Evolutionary conservation across 2,329 filamentous ascomycete species (phyloP).

Genomic region (Corynespora cassiicola): DNA sequence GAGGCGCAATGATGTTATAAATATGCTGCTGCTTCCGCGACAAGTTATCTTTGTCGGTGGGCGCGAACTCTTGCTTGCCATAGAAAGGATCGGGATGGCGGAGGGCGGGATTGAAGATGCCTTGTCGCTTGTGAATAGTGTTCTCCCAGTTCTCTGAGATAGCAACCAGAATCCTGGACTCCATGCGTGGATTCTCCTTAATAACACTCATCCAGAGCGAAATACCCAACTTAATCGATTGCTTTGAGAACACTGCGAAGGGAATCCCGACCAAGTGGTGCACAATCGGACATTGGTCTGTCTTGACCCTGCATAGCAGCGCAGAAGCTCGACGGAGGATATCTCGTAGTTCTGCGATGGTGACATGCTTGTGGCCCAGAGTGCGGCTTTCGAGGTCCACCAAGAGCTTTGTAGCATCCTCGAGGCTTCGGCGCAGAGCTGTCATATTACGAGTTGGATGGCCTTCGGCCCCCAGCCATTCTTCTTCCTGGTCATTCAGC

Average conservation of each 20-base stretch:
- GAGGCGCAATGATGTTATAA: slow-evolving; percentile 84
- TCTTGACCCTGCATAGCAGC: slow-evolving; percentile 78
- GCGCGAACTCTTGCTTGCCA: slow-evolving; percentile 88
- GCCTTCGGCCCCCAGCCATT: slow-evolving; percentile 63
- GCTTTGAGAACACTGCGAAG: slow-evolving; percentile 90
- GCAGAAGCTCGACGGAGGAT: slow-evolving; percentile 85
- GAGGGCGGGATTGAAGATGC: slow-evolving; percentile 79
- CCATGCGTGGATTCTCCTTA: slow-evolving; percentile 90
- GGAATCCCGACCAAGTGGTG: slow-evolving; percentile 92
- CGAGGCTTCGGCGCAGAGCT: slow-evolving; percentile 51
- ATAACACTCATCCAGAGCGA: slow-evolving; percentile 97
- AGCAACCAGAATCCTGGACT: slow-evolving; percentile 83
- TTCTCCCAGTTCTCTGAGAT: slow-evolving; percentile 91
- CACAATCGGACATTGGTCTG: slow-evolving; percentile 78
- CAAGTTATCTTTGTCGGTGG: slow-evolving; percentile 79
- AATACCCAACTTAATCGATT: slow-evolving; percentile 93
- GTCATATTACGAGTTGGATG: slow-evolving; percentile 18
- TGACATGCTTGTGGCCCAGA: slow-evolving; percentile 70
- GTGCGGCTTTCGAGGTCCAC: slow-evolving; percentile 76
- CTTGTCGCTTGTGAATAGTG: slow-evolving; percentile 77
- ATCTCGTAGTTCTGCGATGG: slow-evolving; percentile 78
- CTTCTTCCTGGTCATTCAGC: slow-evolving; percentile 69
- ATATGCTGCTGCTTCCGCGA: slow-evolving; percentile 78
- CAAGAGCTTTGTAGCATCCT: slow-evolving; percentile 65
- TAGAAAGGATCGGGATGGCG: slow-evolving; percentile 87